A percentile compares a stretch with the other conserved stretches of the same genome.
Evolutionary conservation across 805 yeast species (phyloP).

Genomic region (Myxozyma udenii): DNA sequence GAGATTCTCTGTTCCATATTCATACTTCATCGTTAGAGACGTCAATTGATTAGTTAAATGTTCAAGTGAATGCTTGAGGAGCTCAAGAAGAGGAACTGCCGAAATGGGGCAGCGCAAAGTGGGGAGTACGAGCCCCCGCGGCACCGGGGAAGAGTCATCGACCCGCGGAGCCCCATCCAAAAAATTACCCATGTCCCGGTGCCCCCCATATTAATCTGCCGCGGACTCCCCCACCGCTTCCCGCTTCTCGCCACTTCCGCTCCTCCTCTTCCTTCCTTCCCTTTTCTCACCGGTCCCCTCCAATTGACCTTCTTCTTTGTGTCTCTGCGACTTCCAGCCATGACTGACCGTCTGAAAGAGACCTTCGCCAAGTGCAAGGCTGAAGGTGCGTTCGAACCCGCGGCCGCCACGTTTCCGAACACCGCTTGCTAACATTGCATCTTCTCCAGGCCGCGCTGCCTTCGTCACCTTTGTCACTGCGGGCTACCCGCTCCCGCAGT

Average conservation of each 20-base stretch:
- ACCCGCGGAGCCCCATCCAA: no score
- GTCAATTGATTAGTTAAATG: background rate
- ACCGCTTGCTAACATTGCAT: background rate
- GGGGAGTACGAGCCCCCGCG: no score
- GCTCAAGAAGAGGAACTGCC: no score
- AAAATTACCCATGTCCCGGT: no score
- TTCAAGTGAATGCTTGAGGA: no score
- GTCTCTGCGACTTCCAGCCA: background rate
- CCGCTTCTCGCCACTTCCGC: no score
- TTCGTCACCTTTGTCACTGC: conserved; percentile 91
- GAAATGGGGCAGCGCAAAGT: no score
- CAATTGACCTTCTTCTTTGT: background rate
- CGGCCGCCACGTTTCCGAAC: background rate
- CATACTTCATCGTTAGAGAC: no score
- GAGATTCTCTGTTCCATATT: background rate
- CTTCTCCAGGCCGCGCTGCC: conserved; percentile 67
- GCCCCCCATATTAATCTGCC: no score
- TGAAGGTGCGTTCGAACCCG: conserved; percentile 14
- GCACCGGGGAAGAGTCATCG: background rate
- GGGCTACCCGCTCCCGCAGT: conserved; percentile 85
- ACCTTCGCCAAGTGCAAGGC: conserved; percentile 25
- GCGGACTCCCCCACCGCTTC: no score
- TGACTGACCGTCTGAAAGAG: conserved; percentile 18
- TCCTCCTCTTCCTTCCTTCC: background rate
- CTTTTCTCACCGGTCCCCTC: background rate